These are phyloP conservation scores for Petunia axillaris DNA, from an alignment of 257 asterid species.

Conservation along the genomic window DNA sequence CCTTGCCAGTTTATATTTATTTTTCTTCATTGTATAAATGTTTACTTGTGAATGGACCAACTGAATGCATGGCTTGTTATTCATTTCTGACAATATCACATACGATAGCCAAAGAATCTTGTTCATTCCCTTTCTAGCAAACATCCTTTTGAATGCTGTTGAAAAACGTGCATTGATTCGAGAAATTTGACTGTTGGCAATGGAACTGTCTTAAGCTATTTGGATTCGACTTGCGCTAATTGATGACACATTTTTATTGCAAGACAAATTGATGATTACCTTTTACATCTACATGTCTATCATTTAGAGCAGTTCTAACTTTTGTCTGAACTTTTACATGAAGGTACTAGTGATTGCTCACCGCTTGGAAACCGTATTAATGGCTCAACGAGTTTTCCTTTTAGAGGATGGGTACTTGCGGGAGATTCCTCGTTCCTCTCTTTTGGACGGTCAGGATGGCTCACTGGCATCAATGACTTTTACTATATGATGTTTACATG, in stretches of 20 bases:
- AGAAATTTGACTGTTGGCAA: background rate
- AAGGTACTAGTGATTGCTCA: slow-evolving; percentile 93
- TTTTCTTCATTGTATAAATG: background rate
- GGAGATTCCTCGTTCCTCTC: slow-evolving; percentile 65
- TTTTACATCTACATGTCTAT: background rate
- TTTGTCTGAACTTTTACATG: background rate
- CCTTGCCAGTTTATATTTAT: background rate
- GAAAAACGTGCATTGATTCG: background rate
- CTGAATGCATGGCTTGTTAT: background rate
- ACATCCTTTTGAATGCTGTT: slow-evolving; percentile 5
- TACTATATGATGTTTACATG: slow-evolving; percentile 28
- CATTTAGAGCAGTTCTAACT: background rate
- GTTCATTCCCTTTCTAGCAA: background rate
- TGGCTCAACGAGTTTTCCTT: slow-evolving; percentile 72
- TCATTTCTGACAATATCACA: background rate
- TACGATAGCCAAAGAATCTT: background rate
- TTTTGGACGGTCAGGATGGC: slow-evolving; percentile 46
- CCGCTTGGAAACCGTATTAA: slow-evolving; percentile 78
- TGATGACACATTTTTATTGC: background rate
- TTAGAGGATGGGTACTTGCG: slow-evolving; percentile 64
- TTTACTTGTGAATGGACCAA: background rate
- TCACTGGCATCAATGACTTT: slow-evolving; percentile 39
- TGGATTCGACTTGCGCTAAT: background rate
- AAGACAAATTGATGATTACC: background rate
- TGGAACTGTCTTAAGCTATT: background rate